phyloP scores from a whole-genome alignment of 2,329 filamentous ascomycete species.

The Penicillium verrucosum region DNA sequence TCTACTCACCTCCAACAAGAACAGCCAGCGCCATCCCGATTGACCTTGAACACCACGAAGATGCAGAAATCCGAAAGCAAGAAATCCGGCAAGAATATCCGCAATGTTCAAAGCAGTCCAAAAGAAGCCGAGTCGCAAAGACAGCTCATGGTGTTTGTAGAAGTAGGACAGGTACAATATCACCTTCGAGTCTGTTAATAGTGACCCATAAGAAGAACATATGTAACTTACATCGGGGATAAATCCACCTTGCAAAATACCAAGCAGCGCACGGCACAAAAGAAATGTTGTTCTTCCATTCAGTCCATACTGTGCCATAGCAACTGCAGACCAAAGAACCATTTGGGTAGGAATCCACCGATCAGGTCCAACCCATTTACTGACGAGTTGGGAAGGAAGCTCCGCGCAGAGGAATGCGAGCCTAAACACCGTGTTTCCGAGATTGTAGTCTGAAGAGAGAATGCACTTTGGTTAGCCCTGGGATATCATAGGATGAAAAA shows the following conservation, averaged over 20 bases:
- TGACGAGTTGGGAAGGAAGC: constrained; percentile 56
- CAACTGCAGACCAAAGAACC: constrained; percentile 50
- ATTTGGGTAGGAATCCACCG: constrained; percentile 56
- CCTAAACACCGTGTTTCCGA: constrained; percentile 56
- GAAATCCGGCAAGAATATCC: constrained; percentile 42
- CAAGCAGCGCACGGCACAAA: constrained; percentile 42
- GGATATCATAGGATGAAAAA: not conserved
- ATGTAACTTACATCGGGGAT: constrained; percentile 53
- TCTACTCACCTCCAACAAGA: constrained; percentile 33
- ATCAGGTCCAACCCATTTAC: constrained; percentile 54
- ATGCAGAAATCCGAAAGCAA: constrained; percentile 42
- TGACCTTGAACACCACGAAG: constrained; percentile 31
- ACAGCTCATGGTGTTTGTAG: constrained; percentile 65
- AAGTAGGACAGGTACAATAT: constrained; percentile 64
- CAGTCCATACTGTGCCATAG: constrained; percentile 45
- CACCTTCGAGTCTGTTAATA: not conserved
- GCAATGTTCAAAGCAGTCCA: constrained; percentile 38
- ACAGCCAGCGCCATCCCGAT: constrained; percentile 37
- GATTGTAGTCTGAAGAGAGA: constrained; percentile 52
- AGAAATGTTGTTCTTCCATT: constrained; percentile 41
- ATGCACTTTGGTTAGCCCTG: constrained; percentile 39
- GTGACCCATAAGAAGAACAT: too few relatives aligned
- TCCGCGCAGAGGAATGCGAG: constrained; percentile 53
- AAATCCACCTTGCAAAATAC: constrained; percentile 50
- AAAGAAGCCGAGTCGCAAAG: constrained; percentile 40